A percentile compares a stretch with the other conserved stretches of the same genome.
These are phyloP conservation scores for Zymoseptoria tritici DNA, from an alignment of 2,329 filamentous ascomycete genomes.

Conservation along the genomic window DNA sequence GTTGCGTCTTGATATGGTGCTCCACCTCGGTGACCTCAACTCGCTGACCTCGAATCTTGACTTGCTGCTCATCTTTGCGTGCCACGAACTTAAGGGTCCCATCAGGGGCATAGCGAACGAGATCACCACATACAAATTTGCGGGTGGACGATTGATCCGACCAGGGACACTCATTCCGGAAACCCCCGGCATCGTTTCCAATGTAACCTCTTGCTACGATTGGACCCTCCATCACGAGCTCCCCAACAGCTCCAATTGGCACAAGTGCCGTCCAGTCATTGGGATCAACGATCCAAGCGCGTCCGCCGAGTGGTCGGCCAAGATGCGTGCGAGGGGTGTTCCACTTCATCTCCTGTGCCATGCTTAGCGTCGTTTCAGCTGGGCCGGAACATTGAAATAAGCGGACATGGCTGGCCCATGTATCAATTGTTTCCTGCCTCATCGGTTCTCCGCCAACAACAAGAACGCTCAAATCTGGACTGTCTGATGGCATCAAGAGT, in stretches of 20 bases:
- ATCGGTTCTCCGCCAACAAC: constrained; percentile 34
- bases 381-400: constrained; percentile 41
- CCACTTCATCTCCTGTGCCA: constrained; percentile 1
- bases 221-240: constrained; percentile 41
- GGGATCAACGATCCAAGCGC: constrained; percentile 28
- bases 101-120: constrained; percentile 48
- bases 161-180: constrained; percentile 27
- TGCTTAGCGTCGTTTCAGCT: constrained; percentile 28
- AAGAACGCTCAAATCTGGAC: constrained; percentile 2
- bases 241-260: constrained; percentile 41
- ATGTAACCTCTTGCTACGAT: constrained; percentile 41
- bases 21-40: constrained; percentile 53
- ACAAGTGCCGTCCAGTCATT: constrained; percentile 24
- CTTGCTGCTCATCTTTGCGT: constrained; percentile 50
- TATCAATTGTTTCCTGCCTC: constrained; percentile 30
- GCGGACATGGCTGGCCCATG: constrained; percentile 33
- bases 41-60: constrained; percentile 60
- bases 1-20: constrained; percentile 15
- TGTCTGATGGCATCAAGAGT: constrained; percentile 30
- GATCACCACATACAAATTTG: constrained; percentile 52
- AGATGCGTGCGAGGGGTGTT: constrained; percentile 1
- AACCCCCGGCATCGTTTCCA: constrained; percentile 24
- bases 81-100: constrained; percentile 52
- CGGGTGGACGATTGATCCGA: constrained; percentile 32
- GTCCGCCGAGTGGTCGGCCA: constrained; percentile 12